Base-by-base conservation (phyloP, 2,329 filamentous ascomycete genomes). In the Penicillium sp. region DNA sequence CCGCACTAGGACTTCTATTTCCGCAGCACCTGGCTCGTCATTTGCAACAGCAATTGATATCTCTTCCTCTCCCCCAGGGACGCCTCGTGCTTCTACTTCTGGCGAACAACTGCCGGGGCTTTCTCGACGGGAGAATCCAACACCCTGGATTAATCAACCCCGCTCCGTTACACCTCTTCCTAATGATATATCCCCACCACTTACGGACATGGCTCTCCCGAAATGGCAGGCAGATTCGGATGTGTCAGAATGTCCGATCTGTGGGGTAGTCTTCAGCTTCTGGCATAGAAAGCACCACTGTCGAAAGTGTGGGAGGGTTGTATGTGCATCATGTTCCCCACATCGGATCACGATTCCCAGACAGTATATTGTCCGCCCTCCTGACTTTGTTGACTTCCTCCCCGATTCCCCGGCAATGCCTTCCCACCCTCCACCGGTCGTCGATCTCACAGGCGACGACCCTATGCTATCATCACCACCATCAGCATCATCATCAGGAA, bases 331-430 rank as follows among this genome's bases (percentile, higher is more conserved):
- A 21, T 97, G 93, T 77, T 97, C 93, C 3, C 93, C 93, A 4
- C 93, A 97, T 74, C 86, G 92, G 60, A 97, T 97, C 71, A 96
- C 90, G 4, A 97, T 97, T 62, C 93, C 93, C 1, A 85, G 93
- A 63, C 90, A 94, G 71, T 97, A 91, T 73, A 96, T 97, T 63
- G 92, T 97, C 27, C 88, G 89, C 48, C 89, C 90, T 3, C 89
- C 89, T 1, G 79, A 82, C 58, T 68, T 75, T 42, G 27, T 42
- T 21, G 54, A 40, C 59, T 67, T 73, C 60, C 63, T 76, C 60
- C 69, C 67, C 79, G 64, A 72, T 74, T 60, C 68, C 73, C 80
- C 60, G 68, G 75, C 54, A 69, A 81, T 61, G 65, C 75, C 46
- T 68, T 52, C 58, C 6, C 69, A 62, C 77, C 77, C 68, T 69